Base-by-base conservation (phyloP, 352 stramenopile species). In the Globisporangium emineosum region DNA sequence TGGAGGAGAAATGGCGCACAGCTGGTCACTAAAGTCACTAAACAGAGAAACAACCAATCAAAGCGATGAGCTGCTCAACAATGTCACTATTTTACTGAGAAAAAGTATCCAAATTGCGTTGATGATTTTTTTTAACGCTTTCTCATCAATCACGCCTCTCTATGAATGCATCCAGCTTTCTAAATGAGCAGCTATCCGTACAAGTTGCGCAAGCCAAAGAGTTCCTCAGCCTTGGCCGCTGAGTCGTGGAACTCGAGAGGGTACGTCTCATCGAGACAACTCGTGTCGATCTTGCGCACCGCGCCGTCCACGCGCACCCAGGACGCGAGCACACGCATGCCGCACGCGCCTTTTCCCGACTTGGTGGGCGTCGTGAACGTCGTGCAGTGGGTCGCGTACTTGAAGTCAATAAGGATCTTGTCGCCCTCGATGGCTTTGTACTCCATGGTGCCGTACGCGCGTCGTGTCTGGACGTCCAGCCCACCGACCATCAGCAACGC, bases 351-450 rank as follows among this genome's bases (percentile, higher is more conserved):
- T 29, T 75, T 69, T 23, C 77, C 77, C 9, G 62, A 62, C 57
- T 63, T 70, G 29, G 69, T 79, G 19, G 78, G 81, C 37, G 85
- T 92, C 52, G 85, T 89, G 65, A 93, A 91, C 2, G 81, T 91
- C 42, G 85, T 93, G 70, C 83, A 93, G 59, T 93, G 83, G 13
- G 73, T 75, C 30, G 81, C 81, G 51, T 87, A 74, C 56, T 89
- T 70, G 68, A 93, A 91, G 53, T 86, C 73, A 32, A 91, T 77
- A 23, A 89, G 70, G 71, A 90, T 88, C 35, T 70, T 79, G 30
- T 83, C 72, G 19, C 81, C 79, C 2, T 62, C 60, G 37, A 90
- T 68, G 47, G 62, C 63, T 32, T 79, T 62, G 63, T 86, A 88
- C 70, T 91, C 69, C 17, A 77, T 51, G 35, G 76, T 64, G 23